A percentile compares a stretch with the other conserved stretches of the same genome.
Evolutionary conservation across 1,139 yeast species (phyloP).

Genomic region (Wickerhamomyces sp.): DNA sequence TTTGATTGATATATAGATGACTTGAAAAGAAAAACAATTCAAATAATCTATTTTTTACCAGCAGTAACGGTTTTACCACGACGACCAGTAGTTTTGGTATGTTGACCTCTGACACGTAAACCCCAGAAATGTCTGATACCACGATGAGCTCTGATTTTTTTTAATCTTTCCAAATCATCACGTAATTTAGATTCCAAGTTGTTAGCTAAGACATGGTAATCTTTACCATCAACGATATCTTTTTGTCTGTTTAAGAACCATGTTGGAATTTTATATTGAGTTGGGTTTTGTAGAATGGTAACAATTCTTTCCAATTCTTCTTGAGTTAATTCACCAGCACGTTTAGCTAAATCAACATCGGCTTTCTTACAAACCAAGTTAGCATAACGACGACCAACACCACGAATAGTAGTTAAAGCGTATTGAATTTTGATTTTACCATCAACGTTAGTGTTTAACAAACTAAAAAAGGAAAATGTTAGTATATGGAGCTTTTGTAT

Average conservation of each 20-base stretch:
- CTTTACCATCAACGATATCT: slow-evolving; percentile 98
- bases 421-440: slow-evolving; percentile 99
- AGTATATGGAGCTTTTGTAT: slow-evolving; percentile 17
- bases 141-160: slow-evolving; percentile 99
- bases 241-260: slow-evolving; percentile 99
- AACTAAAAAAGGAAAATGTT: slow-evolving; percentile 45
- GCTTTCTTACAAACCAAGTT: slow-evolving; percentile 99
- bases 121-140: slow-evolving; percentile 99
- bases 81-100: slow-evolving; percentile 99
- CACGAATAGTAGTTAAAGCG: slow-evolving; percentile 99
- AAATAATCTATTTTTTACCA: slow-evolving; percentile 8
- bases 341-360: slow-evolving; percentile 95
- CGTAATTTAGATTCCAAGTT: slow-evolving; percentile 98
- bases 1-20: neutral
- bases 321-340: slow-evolving; percentile 99
- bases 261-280: slow-evolving; percentile 98
- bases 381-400: slow-evolving; percentile 99
- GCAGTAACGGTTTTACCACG: slow-evolving; percentile 42
- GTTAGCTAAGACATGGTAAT: slow-evolving; percentile 98
- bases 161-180: slow-evolving; percentile 99
- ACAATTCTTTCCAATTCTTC: slow-evolving; percentile 99
- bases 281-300: slow-evolving; percentile 99
- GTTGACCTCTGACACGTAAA: slow-evolving; percentile 95
- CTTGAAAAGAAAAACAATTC: neutral
- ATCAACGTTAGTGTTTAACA: slow-evolving; percentile 99